These are phyloP conservation scores for Colletotrichum salicis DNA, from an alignment of 2,329 filamentous ascomycete genomes.

Conservation along the genomic window DNA sequence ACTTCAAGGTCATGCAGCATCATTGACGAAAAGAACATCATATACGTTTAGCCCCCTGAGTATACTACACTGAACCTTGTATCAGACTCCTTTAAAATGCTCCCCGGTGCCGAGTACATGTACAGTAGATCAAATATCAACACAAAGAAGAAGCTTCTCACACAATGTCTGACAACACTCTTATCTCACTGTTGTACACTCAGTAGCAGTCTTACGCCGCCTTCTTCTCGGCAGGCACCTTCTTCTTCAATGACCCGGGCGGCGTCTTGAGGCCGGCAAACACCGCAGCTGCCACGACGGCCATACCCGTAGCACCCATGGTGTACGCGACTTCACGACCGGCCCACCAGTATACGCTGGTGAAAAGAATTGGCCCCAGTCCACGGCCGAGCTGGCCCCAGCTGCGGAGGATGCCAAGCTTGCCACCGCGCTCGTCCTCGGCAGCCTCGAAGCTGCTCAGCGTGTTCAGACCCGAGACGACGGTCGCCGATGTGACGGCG, in stretches of 20 bases:
- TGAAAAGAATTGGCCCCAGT: constrained; percentile 88
- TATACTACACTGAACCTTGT: constrained; percentile 4
- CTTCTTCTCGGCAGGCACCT: constrained; percentile 30
- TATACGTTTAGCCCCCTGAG: neutral
- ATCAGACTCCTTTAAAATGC: constrained; percentile 23
- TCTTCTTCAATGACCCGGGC: constrained; percentile 46
- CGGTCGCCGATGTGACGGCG: constrained; percentile 91
- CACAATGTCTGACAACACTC: neutral
- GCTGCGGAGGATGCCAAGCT: constrained; percentile 83
- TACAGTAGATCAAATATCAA: constrained; percentile 6
- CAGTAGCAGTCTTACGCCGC: neutral
- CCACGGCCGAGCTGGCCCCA: constrained; percentile 90
- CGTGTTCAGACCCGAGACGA: constrained; percentile 93
- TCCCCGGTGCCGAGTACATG: neutral
- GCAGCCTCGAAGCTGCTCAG: constrained; percentile 89
- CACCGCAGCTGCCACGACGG: constrained; percentile 76
- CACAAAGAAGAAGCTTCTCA: neutral
- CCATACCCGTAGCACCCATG: constrained; percentile 83
- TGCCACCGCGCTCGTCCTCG: constrained; percentile 83
- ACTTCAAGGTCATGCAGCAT: neutral
- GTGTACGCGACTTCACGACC: constrained; percentile 87
- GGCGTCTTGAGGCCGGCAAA: constrained; percentile 79
- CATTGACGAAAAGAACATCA: constrained; percentile 29
- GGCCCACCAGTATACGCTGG: constrained; percentile 98
- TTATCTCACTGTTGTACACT: neutral